phyloP scores from a whole-genome alignment of 257 asterid genomes.

The Cruciata laevipes region DNA sequence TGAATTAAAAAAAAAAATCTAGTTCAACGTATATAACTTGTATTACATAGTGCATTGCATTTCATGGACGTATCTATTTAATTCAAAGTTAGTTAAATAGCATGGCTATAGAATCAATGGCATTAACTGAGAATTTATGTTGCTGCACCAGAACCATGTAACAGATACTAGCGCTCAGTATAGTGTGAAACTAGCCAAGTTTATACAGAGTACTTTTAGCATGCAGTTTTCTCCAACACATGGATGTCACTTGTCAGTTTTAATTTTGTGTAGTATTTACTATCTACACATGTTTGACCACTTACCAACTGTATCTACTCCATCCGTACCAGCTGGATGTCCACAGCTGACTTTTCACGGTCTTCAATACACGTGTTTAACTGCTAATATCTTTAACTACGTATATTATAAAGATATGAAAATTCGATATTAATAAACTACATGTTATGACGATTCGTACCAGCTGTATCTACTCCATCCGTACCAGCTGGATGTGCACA shows the following conservation, averaged over 20 bases:
- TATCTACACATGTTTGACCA: neutral
- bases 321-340: no score
- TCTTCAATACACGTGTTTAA: no score
- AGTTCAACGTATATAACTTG: neutral
- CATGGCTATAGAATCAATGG: slow-evolving; percentile 9
- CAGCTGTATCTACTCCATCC: no score
- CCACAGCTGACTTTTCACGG: no score
- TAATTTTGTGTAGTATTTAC: neutral
- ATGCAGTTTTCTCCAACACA: neutral
- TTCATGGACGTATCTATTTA: neutral
- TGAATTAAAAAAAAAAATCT: no score
- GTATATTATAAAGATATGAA: no score
- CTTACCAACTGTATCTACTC: neutral
- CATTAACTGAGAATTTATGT: slow-evolving; percentile 4
- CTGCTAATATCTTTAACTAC: no score
- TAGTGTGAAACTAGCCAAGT: neutral
- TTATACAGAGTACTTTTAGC: neutral
- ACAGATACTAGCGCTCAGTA: neutral
- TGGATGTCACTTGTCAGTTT: neutral
- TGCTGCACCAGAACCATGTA: slow-evolving; percentile 3
- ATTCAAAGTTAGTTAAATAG: neutral
- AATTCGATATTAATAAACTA: no score
- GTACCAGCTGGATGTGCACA: no score
- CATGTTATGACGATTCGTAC: no score
- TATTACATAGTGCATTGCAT: neutral